Conservation (phyloP, 2,329 filamentous ascomycete genomes). For the Colletotrichum sp. region DNA sequence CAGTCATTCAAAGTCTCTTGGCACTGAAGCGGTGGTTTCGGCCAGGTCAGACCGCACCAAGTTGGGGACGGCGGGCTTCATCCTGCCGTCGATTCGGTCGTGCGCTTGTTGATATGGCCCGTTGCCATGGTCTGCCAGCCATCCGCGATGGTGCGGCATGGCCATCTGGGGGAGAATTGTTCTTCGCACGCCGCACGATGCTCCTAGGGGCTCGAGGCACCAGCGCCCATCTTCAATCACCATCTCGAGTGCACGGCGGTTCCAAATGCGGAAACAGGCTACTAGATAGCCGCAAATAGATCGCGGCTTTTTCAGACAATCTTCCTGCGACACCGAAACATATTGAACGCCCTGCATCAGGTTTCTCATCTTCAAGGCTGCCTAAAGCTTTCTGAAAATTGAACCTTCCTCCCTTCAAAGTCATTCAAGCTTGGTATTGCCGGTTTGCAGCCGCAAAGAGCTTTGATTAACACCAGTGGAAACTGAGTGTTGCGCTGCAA, state of each 20-base stretch:
- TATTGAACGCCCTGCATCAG: not conserved
- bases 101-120: not conserved
- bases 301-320: not conserved
- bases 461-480: not conserved
- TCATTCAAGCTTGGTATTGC: not conserved
- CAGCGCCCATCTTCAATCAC: not conserved
- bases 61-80: not conserved
- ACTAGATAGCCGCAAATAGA: not conserved
- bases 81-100: not conserved
- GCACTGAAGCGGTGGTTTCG: not conserved
- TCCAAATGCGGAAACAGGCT: not conserved
- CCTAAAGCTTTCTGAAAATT: not conserved
- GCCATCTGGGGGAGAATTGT: not conserved
- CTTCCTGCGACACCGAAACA: not conserved
- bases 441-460: not conserved
- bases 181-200: slow-evolving; percentile 9
- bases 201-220: not conserved
- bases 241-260: not conserved
- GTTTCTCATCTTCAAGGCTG: not conserved
- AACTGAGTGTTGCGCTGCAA: not conserved
- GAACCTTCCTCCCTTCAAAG: not conserved
- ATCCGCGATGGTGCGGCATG: slow-evolving; percentile 12
- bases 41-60: not conserved
- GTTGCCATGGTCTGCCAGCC: not conserved
- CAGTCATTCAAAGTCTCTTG: not conserved